Evolutionary conservation across 176 grass and related monocot genomes (phyloP).

Genomic region (Triticum dicoccoides): DNA sequence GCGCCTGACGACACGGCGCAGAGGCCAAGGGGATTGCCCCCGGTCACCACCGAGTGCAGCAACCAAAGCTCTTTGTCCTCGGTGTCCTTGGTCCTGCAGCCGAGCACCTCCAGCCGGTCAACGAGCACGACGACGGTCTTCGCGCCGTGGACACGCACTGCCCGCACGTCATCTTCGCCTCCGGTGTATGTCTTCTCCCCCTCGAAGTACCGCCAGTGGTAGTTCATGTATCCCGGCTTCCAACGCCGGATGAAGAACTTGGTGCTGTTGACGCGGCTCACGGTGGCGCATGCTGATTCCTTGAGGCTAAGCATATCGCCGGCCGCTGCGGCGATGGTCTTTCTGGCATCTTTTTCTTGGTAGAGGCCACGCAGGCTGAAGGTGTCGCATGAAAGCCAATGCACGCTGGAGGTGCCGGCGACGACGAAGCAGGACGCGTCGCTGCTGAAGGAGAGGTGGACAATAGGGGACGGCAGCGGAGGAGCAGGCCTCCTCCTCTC

Average conservation of each 20-base stretch:
- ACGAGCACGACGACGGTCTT: slow-evolving; percentile 49
- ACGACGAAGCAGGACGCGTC: slow-evolving; percentile 53
- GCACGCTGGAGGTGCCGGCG: slow-evolving; percentile 37
- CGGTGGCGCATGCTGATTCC: slow-evolving; percentile 5
- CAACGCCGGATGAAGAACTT: slow-evolving; percentile 10
- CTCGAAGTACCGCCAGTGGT: slow-evolving; percentile 17
- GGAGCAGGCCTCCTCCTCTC: slow-evolving; percentile 4
- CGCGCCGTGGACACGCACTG: slow-evolving; percentile 52
- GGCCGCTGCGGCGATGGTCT: neutral
- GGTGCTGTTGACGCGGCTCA: neutral
- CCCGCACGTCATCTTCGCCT: slow-evolving; percentile 19
- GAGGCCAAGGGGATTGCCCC: slow-evolving; percentile 42
- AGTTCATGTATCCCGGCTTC: slow-evolving; percentile 18
- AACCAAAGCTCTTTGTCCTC: slow-evolving; percentile 9
- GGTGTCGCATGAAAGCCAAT: slow-evolving; percentile 54
- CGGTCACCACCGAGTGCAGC: slow-evolving; percentile 54
- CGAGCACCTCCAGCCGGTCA: slow-evolving; percentile 50
- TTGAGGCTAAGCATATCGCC: slow-evolving; percentile 30
- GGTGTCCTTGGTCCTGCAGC: neutral
- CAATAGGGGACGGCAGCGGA: slow-evolving; percentile 12
- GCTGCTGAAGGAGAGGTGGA: slow-evolving; percentile 54
- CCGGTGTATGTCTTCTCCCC: neutral
- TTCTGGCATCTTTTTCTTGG: slow-evolving; percentile 28
- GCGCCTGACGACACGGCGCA: slow-evolving; percentile 38
- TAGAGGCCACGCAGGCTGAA: slow-evolving; percentile 46